Evolutionary conservation across 1,284 basidiomycete genomes (phyloP).

Genomic region (Volvariella surrecta): DNA sequence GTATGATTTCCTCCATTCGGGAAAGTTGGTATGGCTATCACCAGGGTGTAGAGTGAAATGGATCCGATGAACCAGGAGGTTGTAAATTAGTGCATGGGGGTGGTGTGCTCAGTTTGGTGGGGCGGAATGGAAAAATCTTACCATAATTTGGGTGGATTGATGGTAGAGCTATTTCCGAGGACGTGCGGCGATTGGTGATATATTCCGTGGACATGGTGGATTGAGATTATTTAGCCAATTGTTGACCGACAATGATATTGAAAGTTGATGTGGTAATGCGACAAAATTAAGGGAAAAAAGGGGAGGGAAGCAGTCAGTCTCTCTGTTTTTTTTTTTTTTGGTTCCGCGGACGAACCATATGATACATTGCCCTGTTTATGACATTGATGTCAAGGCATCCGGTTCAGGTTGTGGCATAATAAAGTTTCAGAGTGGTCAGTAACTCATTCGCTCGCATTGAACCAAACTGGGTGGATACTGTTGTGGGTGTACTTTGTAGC

Average conservation of each 20-base stretch:
- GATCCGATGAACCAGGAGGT: conserved; percentile 1
- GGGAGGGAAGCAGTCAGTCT: no score
- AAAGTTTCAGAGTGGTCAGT: background rate
- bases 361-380: conserved; percentile 19
- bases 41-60: background rate
- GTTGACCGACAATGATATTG: no score
- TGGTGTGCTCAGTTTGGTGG: no score
- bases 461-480: no score
- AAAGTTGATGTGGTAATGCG: no score
- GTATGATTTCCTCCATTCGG: conserved; percentile 60
- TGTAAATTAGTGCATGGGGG: conserved; percentile 1
- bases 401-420: background rate
- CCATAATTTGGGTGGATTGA: conserved; percentile 40
- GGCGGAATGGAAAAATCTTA: conserved; percentile 17
- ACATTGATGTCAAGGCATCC: background rate
- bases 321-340: no score
- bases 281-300: conserved; percentile 1
- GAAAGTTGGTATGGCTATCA: conserved; percentile 45
- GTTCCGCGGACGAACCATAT: conserved; percentile 17
- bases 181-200: background rate
- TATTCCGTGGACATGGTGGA: no score
- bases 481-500: no score
- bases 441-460: no score
- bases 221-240: no score
- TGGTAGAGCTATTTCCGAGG: conserved; percentile 33